Base-by-base conservation (phyloP, 1,139 yeast species). In the Geotrichum bryndzae region DNA sequence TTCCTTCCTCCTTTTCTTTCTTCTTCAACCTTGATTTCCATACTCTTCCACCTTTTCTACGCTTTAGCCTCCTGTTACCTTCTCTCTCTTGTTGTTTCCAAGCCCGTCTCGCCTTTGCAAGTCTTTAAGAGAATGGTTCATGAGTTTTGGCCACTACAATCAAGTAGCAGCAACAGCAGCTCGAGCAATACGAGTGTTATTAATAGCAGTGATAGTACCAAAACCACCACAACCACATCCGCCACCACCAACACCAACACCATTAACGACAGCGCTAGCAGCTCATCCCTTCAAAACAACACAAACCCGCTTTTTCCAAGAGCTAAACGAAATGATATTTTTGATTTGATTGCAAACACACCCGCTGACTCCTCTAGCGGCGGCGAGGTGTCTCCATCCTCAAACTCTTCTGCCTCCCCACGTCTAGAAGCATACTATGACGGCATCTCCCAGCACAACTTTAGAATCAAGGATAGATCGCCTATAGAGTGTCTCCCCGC, bases 401-500 rank as follows among this genome's bases (percentile, higher is more conserved):
- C 45, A 38, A 38, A 38, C 45, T 38, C 45, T n/a, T 38, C 45
- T 10, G 15, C 45, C 15, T 38, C 45, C 18, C 45, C 45, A 38
- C 45, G 45, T n/a, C 45, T 38, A 38, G 45, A 38, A 38, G 15
- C 45, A 38, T 38, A 38, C 45, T 5, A 38, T 18, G 18, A 38
- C 45, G 45, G 45, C 6, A 13, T 38, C 18, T 38, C 45, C 18
- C 18, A n/a, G 45, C 6, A 38, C n/a, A 18, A 38, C 45, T 15
- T 38, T 38, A 2, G n/a, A 13, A 13, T 15, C 45, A 38, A 38
- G n/a, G 45, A n/a, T n/a, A 67, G 33, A 29, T 54, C 60, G 15
- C 53, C 54, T 38, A 57, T 57, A 22, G 55, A 54, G 23, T 78
- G 80, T 63, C 78, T 92, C 59, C 98, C 98, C 0, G 86, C 95